Percentiles rank a stretch among this genome's conserved stretches.
Conservation (phyloP, 169 alveolate species). For the Eimeria falciformis region DNA sequence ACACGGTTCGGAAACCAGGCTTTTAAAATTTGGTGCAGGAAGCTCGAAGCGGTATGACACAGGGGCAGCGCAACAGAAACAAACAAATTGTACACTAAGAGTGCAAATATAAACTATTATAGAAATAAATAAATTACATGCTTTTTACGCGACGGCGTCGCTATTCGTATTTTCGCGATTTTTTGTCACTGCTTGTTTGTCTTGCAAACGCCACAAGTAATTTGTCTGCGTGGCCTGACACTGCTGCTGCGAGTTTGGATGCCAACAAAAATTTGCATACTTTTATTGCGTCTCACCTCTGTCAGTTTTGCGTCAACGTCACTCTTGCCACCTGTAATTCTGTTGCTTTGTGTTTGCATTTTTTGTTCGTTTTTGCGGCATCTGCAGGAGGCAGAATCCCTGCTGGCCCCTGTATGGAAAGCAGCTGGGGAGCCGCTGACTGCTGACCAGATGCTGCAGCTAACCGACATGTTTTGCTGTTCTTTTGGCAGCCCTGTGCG, state of each 20-base stretch:
- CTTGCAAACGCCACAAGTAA: too few species aligned
- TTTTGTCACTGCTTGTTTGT: too few species aligned
- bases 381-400: neutral
- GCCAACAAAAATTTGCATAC: neutral
- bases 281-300: neutral
- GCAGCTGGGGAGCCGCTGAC: neutral
- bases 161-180: too few species aligned
- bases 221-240: too few species aligned
- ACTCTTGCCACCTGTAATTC: neutral
- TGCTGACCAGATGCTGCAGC: constrained; percentile 20
- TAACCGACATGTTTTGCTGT: constrained; percentile 80
- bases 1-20: constrained; percentile 79
- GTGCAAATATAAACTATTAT: too few species aligned
- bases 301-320: neutral
- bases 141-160: too few species aligned
- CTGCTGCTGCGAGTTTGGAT: too few species aligned
- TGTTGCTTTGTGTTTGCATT: neutral
- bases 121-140: too few species aligned
- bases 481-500: constrained; percentile 96
- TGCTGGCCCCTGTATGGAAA: neutral
- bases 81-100: too few species aligned
- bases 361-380: neutral
- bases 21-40: constrained; percentile 69
- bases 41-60: constrained; percentile 59
- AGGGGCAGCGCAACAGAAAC: neutral